Conservation (phyloP, 108 stramenopile species). For the Cyclotella atomus region DNA sequence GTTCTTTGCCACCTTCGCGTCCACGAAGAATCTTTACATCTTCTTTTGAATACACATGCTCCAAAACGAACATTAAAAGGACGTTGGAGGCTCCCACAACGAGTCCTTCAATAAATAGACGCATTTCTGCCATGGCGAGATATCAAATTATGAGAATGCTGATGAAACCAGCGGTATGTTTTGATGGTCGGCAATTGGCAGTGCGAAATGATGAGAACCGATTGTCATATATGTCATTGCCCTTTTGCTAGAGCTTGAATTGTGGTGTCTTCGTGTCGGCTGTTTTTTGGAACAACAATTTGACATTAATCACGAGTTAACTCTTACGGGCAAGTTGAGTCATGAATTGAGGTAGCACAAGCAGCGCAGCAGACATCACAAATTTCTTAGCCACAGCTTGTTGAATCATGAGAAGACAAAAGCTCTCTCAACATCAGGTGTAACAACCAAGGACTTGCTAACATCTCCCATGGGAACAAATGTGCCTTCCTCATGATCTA, state of each 20-base stretch:
- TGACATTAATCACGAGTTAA: slow-evolving; percentile 2
- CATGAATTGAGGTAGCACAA: too few relatives aligned
- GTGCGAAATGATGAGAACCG: background rate
- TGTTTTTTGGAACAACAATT: background rate
- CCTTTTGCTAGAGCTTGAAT: background rate
- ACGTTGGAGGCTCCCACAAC: slow-evolving; percentile 24
- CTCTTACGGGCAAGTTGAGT: background rate
- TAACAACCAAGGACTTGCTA: slow-evolving; percentile 77
- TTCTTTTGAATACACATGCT: slow-evolving; percentile 13
- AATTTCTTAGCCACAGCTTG: background rate
- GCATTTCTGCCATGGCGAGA: background rate
- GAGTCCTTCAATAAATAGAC: slow-evolving; percentile 33
- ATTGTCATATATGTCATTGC: background rate
- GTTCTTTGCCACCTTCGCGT: slow-evolving; percentile 38
- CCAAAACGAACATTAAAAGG: slow-evolving; percentile 29
- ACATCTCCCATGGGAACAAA: slow-evolving; percentile 73
- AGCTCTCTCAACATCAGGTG: slow-evolving; percentile 73
- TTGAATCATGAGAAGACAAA: slow-evolving; percentile 35
- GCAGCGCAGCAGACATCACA: too few relatives aligned
- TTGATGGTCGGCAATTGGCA: too few relatives aligned
- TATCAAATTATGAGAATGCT: background rate
- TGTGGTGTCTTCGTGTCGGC: background rate
- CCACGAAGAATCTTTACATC: slow-evolving; percentile 33
- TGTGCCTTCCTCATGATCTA: slow-evolving; percentile 64
- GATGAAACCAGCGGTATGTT: background rate